Percentiles rank a stretch among this genome's conserved stretches.
Evolutionary conservation across 306 rosid genomes (phyloP).

Genomic region (Amphicarpaea edgeworthii): DNA sequence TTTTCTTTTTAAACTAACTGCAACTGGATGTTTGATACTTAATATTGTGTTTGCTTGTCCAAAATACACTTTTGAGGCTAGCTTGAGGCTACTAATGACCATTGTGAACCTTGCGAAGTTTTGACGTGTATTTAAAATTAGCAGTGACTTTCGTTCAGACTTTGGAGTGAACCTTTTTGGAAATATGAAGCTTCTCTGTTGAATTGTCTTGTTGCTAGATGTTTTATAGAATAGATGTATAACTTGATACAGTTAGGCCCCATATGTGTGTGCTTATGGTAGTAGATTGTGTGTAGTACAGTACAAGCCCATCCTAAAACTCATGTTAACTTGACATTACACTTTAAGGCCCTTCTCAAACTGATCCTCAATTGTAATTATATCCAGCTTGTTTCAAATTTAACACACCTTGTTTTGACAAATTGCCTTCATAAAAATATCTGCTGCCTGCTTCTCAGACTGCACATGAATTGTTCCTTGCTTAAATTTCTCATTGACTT

Average conservation of each 20-base stretch:
- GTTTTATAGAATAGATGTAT: slow-evolving; percentile 15
- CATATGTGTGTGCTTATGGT: not conserved
- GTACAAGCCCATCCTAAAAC: not conserved
- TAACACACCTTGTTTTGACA: not conserved
- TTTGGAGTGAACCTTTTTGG: not conserved
- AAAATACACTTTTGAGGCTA: not conserved
- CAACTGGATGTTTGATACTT: slow-evolving; percentile 35
- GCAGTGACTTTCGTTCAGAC: slow-evolving; percentile 16
- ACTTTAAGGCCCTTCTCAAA: not conserved
- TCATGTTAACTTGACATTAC: not conserved
- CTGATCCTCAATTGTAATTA: slow-evolving; percentile 3
- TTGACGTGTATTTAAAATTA: not conserved
- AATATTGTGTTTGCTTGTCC: slow-evolving; percentile 19
- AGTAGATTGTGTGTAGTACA: not conserved
- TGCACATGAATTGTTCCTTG: not conserved
- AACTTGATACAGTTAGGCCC: not conserved
- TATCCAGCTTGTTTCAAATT: not conserved
- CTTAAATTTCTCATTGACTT: not conserved
- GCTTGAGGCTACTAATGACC: slow-evolving; percentile 17
- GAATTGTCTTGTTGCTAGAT: slow-evolving; percentile 27
- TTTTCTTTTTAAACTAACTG: slow-evolving; percentile 15
- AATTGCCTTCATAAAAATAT: slow-evolving; percentile 6
- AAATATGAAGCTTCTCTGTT: slow-evolving; percentile 25
- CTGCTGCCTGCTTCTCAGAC: not conserved
- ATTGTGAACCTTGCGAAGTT: slow-evolving; percentile 1